Percentiles rank a stretch among this genome's conserved stretches.
phyloP scores from a whole-genome alignment of 306 rosid species.

The Rosa multiflora region DNA sequence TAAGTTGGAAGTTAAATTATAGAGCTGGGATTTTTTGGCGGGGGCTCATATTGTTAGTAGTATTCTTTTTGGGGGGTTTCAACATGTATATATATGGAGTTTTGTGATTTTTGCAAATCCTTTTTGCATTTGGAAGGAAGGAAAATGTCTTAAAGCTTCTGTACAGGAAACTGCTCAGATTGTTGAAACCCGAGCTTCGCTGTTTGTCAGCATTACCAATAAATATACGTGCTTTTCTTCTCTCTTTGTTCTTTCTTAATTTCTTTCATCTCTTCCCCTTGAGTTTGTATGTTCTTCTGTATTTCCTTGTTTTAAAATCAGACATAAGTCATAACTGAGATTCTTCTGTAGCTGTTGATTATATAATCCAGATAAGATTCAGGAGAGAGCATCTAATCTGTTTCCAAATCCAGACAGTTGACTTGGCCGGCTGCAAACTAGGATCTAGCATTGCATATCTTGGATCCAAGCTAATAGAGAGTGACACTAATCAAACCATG shows the following conservation, averaged over 20 bases:
- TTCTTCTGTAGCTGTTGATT: not conserved
- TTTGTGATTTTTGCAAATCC: conserved; percentile 50
- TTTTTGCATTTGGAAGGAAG: conserved; percentile 36
- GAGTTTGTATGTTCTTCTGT: not conserved
- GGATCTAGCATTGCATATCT: conserved; percentile 1
- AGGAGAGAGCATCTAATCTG: not conserved
- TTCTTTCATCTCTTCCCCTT: not conserved
- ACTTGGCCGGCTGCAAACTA: not conserved
- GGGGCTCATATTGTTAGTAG: conserved; percentile 18
- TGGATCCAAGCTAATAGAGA: not conserved
- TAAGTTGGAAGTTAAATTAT: conserved; percentile 24
- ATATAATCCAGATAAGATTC: not conserved
- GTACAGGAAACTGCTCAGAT: conserved; percentile 73
- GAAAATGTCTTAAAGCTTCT: conserved; percentile 33
- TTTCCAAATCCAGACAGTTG: not conserved
- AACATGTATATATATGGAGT: conserved; percentile 73
- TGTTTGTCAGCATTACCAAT: conserved; percentile 44
- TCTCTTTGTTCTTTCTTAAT: not conserved
- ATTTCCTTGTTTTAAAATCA: not conserved
- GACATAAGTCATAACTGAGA: not conserved
- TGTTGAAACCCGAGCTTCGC: conserved; percentile 51
- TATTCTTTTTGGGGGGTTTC: conserved; percentile 37
- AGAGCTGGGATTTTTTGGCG: conserved; percentile 47
- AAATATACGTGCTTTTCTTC: conserved; percentile 43
- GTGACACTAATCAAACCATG: not conserved